These are phyloP conservation scores for Lactarius vividus DNA, from an alignment of 768 basidiomycete genomes.

Conservation along the genomic window DNA sequence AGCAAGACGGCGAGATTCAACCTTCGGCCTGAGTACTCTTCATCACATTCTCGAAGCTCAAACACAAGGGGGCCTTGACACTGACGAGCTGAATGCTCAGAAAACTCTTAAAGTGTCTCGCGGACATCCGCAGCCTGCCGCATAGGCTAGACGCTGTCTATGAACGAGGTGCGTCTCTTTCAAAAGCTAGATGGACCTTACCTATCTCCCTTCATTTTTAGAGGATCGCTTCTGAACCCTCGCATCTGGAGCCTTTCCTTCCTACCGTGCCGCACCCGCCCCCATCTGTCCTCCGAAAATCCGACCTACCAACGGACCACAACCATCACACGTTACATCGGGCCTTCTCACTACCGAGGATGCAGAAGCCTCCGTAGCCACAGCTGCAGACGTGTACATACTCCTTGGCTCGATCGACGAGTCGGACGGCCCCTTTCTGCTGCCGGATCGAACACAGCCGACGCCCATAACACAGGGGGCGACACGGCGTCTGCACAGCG, in stretches of 20 bases:
- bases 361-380: background rate
- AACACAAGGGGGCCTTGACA: background rate
- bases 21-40: slow-evolving; percentile 4
- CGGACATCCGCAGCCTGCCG: slow-evolving; percentile 47
- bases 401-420: slow-evolving; percentile 9
- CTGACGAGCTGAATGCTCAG: slow-evolving; percentile 37
- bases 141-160: slow-evolving; percentile 53
- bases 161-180: slow-evolving; percentile 56
- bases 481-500: background rate
- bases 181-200: background rate
- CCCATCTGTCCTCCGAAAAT: slow-evolving; percentile 28
- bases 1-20: slow-evolving; percentile 11
- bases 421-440: slow-evolving; percentile 32
- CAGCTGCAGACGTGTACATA: slow-evolving; percentile 5
- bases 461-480: too few relatives aligned
- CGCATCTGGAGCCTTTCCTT: slow-evolving; percentile 20
- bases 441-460: slow-evolving; percentile 25
- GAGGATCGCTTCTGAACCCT: slow-evolving; percentile 42
- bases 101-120: slow-evolving; percentile 42
- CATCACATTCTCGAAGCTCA: background rate
- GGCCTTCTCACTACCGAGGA: slow-evolving; percentile 1
- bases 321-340: slow-evolving; percentile 29
- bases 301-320: slow-evolving; percentile 31
- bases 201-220: slow-evolving; percentile 28
- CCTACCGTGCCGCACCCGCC: background rate